Conservation (phyloP, 768 basidiomycete species). For the Amanita rubescens region DNA sequence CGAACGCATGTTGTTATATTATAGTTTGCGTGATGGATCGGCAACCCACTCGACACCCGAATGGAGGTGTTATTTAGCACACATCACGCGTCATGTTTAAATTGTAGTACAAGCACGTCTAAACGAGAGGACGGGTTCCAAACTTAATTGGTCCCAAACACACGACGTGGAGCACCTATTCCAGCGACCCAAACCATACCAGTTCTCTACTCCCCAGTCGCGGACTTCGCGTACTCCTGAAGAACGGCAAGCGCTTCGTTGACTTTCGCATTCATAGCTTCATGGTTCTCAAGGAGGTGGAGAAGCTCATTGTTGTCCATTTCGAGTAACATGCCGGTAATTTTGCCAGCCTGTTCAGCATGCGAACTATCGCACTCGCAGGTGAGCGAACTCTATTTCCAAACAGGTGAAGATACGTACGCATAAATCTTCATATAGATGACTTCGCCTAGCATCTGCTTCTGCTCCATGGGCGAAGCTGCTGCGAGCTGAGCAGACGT, state of each 20-base stretch:
- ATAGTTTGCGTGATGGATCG: no score
- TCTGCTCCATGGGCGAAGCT: conserved; percentile 82
- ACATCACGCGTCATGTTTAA: neutral
- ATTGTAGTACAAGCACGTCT: conserved; percentile 4
- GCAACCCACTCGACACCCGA: no score
- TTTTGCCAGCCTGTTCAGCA: conserved; percentile 95
- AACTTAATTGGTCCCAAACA: conserved; percentile 6
- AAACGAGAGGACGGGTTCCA: conserved; percentile 9
- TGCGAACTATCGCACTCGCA: conserved; percentile 45
- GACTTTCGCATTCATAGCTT: conserved; percentile 85
- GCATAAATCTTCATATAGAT: conserved; percentile 85
- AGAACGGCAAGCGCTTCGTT: conserved; percentile 86
- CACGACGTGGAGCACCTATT: neutral
- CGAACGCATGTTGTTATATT: neutral
- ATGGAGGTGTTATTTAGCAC: no score
- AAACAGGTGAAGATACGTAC: conserved; percentile 39
- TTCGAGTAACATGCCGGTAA: conserved; percentile 97
- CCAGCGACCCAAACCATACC: conserved; percentile 4
- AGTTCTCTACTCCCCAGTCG: conserved; percentile 4
- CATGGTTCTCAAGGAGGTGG: conserved; percentile 75
- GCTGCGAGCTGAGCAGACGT: conserved; percentile 43
- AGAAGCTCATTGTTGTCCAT: conserved; percentile 96
- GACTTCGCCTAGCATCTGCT: conserved; percentile 97
- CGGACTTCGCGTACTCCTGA: conserved; percentile 64
- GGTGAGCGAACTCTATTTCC: conserved; percentile 5